Evolutionary conservation across 805 yeast species (phyloP).

Genomic region (Tetrapisispora nanseiensis): DNA sequence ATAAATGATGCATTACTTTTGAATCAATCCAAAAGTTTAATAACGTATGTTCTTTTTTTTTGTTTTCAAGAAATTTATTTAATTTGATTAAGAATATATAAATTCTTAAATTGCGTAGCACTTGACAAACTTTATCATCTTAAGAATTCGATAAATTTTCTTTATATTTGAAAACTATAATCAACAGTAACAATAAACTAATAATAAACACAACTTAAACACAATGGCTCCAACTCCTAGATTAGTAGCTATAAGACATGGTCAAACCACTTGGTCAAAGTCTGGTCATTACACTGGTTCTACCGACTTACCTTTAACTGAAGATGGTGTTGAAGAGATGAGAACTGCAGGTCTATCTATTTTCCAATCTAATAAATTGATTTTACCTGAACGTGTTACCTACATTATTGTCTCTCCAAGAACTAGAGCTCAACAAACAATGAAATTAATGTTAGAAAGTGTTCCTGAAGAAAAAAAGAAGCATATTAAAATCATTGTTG

Average conservation of each 20-base stretch:
- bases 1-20: no score
- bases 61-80: no score
- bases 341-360: conserved; percentile 59
- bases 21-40: no score
- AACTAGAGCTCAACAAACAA: conserved; percentile 65
- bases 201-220: no score
- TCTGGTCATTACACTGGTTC: conserved; percentile 84
- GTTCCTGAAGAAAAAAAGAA: conserved; percentile 36
- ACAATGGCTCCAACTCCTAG: conserved; percentile 41
- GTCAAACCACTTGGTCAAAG: conserved; percentile 94
- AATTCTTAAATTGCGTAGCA: no score
- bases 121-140: no score
- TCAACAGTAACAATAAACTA: neutral
- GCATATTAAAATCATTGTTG: conserved; percentile 38
- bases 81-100: no score
- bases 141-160: no score
- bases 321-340: conserved; percentile 71
- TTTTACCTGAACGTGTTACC: conserved; percentile 55
- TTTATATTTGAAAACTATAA: no score
- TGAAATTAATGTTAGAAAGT: conserved; percentile 47
- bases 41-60: no score
- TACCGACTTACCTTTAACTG: conserved; percentile 74
- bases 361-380: conserved; percentile 48
- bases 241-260: conserved; percentile 67
- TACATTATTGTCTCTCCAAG: conserved; percentile 75